phyloP scores from a whole-genome alignment of 2,329 filamentous ascomycete species.

The Fonsecaea multimorphosa region DNA sequence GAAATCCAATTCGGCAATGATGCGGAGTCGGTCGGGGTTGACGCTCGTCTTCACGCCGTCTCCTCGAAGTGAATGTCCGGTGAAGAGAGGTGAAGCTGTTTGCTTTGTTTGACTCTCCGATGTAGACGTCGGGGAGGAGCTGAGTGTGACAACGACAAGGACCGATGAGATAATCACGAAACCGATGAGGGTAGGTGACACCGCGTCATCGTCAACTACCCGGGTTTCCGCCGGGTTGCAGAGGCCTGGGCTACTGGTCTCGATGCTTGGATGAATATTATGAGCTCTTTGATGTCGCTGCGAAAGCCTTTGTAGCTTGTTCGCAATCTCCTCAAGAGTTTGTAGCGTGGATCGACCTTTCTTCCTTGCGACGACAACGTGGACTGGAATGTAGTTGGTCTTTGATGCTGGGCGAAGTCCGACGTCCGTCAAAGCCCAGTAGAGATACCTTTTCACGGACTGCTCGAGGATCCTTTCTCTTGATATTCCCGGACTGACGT shows the following conservation, averaged over 20 bases:
- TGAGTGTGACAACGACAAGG: conserved; percentile 60
- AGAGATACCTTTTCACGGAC: conserved; percentile 56
- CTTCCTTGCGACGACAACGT: conserved; percentile 53
- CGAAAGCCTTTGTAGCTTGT: conserved; percentile 53
- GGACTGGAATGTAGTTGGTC: conserved; percentile 50
- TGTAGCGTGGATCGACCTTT: conserved; percentile 48
- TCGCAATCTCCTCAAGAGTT: conserved; percentile 52
- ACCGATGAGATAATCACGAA: conserved; percentile 61
- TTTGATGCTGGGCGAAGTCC: conserved; percentile 45
- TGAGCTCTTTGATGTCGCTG: conserved; percentile 49
- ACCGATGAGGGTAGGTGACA: conserved; percentile 60
- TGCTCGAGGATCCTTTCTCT: conserved; percentile 32
- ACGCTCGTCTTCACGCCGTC: not conserved
- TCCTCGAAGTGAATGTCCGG: conserved; percentile 8
- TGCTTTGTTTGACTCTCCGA: conserved; percentile 25
- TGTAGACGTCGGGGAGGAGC: conserved; percentile 4
- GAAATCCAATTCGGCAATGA: conserved; percentile 62
- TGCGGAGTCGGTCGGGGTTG: conserved; percentile 42
- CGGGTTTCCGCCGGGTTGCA: conserved; percentile 22
- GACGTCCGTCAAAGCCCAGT: conserved; percentile 61
- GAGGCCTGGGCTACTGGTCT: conserved; percentile 6
- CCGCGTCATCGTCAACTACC: conserved; percentile 32
- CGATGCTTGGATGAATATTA: conserved; percentile 31
- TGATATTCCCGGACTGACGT: conserved; percentile 44
- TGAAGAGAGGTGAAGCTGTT: conserved; percentile 14